Evolutionary conservation across 139 green algal genomes (phyloP).

Genomic region (Micractinium conductrix): DNA sequence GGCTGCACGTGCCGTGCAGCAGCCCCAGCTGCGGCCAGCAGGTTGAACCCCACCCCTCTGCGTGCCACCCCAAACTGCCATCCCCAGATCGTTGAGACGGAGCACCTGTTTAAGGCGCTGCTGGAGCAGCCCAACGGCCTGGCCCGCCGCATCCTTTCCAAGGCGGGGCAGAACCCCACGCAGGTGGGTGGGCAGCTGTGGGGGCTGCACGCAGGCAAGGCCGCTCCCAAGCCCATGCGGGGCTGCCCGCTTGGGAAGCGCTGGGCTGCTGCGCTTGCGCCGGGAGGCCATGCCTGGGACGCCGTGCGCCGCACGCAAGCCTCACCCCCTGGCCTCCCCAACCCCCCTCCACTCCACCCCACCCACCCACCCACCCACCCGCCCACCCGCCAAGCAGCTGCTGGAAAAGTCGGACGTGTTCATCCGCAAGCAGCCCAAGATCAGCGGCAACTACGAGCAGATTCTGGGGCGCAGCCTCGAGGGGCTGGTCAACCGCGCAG

Average conservation of each 20-base stretch:
- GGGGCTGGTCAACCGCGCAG: conserved; percentile 79
- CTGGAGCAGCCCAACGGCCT: conserved; percentile 97
- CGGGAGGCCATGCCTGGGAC: too few relatives aligned
- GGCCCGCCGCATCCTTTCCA: conserved; percentile 82
- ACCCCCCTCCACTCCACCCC: too few relatives aligned
- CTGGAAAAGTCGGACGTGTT: conserved; percentile 83
- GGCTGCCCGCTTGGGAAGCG: too few relatives aligned
- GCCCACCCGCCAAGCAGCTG: conserved; percentile 44
- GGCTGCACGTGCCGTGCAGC: too few relatives aligned
- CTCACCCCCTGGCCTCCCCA: too few relatives aligned
- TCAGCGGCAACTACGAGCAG: conserved; percentile 79
- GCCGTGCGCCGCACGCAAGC: too few relatives aligned
- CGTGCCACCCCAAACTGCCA: too few relatives aligned
- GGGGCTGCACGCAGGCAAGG: not conserved
- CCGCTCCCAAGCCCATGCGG: too few relatives aligned
- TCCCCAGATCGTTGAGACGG: conserved; percentile 96
- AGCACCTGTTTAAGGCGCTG: conserved; percentile 97
- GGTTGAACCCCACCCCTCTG: not conserved
- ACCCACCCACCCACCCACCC: too few relatives aligned
- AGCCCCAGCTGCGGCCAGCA: too few relatives aligned
- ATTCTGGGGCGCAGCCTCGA: conserved; percentile 95
- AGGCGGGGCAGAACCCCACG: conserved; percentile 85
- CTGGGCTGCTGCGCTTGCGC: too few relatives aligned
- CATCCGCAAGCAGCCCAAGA: conserved; percentile 80
- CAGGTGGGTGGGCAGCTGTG: not conserved